Percentiles rank a stretch among this genome's conserved stretches.
phyloP scores from a whole-genome alignment of 2,329 filamentous ascomycete species.

The Aspergillus felis region DNA sequence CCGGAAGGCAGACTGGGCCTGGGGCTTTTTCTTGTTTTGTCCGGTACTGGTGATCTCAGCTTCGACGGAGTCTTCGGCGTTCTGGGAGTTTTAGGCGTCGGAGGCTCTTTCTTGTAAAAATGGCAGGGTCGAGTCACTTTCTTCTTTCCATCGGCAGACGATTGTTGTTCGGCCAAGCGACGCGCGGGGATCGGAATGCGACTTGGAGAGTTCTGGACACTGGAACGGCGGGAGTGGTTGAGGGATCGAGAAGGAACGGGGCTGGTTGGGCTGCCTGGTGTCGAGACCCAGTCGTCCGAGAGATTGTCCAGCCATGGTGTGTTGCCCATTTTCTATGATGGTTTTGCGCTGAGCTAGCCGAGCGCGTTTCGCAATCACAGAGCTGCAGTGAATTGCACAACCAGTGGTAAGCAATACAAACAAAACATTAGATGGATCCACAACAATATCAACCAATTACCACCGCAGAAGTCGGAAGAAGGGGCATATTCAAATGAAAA shows the following conservation, averaged over 20 bases:
- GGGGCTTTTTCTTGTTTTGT: conserved; percentile 23
- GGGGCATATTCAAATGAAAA: background rate
- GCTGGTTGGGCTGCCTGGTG: conserved; percentile 34
- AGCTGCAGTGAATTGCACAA: conserved; percentile 14
- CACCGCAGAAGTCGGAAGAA: background rate
- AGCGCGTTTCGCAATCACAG: conserved; percentile 18
- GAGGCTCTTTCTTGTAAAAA: conserved; percentile 29
- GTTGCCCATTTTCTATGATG: conserved; percentile 24
- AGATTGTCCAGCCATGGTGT: conserved; percentile 44
- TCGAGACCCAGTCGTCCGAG: conserved; percentile 42
- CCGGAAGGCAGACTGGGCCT: conserved; percentile 24
- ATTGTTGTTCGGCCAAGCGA: conserved; percentile 30
- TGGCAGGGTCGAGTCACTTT: conserved; percentile 34
- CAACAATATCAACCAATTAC: conserved; percentile 8
- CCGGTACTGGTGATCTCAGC: conserved; percentile 20
- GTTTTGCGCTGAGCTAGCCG: conserved; percentile 10
- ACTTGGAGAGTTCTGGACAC: conserved; percentile 32
- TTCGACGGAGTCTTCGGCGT: conserved; percentile 30
- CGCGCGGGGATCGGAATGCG: conserved; percentile 36
- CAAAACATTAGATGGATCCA: conserved; percentile 14
- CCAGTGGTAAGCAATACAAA: conserved; percentile 13
- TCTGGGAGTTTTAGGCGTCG: conserved; percentile 30
- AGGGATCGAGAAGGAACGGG: conserved; percentile 21
- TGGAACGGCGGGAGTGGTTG: conserved; percentile 24
- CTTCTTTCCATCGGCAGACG: conserved; percentile 23